Conservation (phyloP, 2,329 filamentous ascomycete genomes). For the Phialophora macrospora region DNA sequence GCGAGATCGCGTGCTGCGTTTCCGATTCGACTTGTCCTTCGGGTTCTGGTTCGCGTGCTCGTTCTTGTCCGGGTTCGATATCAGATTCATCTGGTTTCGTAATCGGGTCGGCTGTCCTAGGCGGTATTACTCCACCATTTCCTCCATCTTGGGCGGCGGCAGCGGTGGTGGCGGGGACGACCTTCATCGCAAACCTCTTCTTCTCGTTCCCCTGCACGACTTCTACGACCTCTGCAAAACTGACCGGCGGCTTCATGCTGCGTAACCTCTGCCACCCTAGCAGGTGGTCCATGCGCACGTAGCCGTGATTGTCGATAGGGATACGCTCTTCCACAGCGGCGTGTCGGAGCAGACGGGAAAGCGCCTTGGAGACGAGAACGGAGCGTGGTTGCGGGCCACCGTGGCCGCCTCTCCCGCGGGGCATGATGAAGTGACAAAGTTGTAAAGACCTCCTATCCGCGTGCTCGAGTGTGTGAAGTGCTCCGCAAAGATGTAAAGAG, state of each 20-base stretch:
- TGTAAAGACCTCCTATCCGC: too few relatives aligned
- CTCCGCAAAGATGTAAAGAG: background rate
- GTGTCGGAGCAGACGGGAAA: conserved; percentile 64
- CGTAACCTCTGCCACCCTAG: conserved; percentile 66
- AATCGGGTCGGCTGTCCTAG: conserved; percentile 21
- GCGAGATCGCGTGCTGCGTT: conserved; percentile 45
- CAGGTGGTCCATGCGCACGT: conserved; percentile 64
- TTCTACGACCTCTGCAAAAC: conserved; percentile 71
- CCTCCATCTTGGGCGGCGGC: background rate
- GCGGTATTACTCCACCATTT: background rate
- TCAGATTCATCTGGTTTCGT: background rate
- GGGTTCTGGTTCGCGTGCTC: conserved; percentile 40
- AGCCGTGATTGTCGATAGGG: conserved; percentile 63
- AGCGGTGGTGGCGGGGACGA: too few relatives aligned
- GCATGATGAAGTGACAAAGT: conserved; percentile 2
- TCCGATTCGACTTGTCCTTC: conserved; percentile 44
- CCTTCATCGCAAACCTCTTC: conserved; percentile 82
- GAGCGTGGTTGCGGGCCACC: conserved; percentile 43
- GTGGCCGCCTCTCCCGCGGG: conserved; percentile 16
- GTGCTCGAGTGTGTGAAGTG: background rate
- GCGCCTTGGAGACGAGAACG: conserved; percentile 54
- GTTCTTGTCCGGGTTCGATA: background rate
- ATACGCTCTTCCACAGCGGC: conserved; percentile 65
- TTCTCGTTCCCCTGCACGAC: conserved; percentile 81
- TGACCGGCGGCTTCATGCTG: conserved; percentile 66